These are phyloP conservation scores for Saccharomyces pastorianus DNA, from an alignment of 1,139 yeast species.

Conservation along the genomic window DNA sequence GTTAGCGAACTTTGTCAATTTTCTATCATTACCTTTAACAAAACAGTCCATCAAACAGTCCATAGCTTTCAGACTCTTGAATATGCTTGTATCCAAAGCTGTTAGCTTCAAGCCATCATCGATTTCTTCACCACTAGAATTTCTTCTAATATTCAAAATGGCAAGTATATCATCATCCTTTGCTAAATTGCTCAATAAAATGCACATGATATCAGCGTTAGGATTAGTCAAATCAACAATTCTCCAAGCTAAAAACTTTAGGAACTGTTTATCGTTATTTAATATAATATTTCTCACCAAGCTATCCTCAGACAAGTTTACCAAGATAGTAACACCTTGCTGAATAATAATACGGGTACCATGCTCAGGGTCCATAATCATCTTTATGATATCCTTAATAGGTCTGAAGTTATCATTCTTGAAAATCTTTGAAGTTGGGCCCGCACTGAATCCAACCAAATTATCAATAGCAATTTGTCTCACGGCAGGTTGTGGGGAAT, in stretches of 20 bases:
- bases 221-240: conserved; percentile 51
- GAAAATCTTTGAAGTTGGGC: conserved; percentile 59
- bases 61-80: conserved; percentile 52
- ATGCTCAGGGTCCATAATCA: conserved; percentile 37
- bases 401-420: conserved; percentile 64
- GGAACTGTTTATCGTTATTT: conserved; percentile 54
- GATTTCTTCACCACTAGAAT: conserved; percentile 22
- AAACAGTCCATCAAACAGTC: conserved; percentile 86
- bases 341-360: conserved; percentile 47
- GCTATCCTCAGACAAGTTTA: conserved; percentile 66
- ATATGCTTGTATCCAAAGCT: conserved; percentile 33
- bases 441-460: conserved; percentile 73
- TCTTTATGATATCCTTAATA: conserved; percentile 59
- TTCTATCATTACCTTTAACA: conserved; percentile 73
- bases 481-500: conserved; percentile 74
- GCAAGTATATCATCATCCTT: conserved; percentile 59
- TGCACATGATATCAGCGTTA: conserved; percentile 77
- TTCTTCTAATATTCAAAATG: conserved; percentile 44
- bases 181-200: conserved; percentile 76
- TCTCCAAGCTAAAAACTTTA: conserved; percentile 46
- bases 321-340: conserved; percentile 71
- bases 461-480: conserved; percentile 81
- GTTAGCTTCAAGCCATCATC: conserved; percentile 10
- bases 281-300: conserved; percentile 49
- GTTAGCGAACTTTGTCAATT: conserved; percentile 61